A percentile compares a stretch with the other conserved stretches of the same genome.
Evolutionary conservation across 345 rosid genomes (phyloP).

Genomic region (Nasturtium officinale): DNA sequence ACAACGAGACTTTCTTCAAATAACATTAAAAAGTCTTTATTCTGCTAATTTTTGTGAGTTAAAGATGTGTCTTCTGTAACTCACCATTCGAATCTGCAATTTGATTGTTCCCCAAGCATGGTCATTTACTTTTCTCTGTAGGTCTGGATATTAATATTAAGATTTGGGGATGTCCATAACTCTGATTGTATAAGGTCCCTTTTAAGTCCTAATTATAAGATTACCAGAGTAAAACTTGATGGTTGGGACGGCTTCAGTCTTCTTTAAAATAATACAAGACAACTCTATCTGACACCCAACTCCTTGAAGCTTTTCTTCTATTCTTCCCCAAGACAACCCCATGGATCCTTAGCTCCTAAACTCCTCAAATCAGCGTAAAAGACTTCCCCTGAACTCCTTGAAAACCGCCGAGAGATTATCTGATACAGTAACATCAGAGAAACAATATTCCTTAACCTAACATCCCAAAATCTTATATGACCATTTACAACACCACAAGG

Average conservation of each 20-base stretch:
- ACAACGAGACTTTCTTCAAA: neutral
- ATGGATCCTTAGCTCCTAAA: constrained; percentile 51
- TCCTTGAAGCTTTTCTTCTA: constrained; percentile 86
- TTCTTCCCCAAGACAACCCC: constrained; percentile 75
- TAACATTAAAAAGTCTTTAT: neutral
- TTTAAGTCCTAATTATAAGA: too few relatives aligned
- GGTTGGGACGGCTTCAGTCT: neutral
- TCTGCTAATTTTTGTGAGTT: neutral
- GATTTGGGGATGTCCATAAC: neutral
- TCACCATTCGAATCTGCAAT: constrained; percentile 38
- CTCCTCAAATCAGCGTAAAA: constrained; percentile 68
- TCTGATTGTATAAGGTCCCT: neutral
- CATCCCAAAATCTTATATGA: constrained; percentile 74
- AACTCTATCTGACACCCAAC: constrained; percentile 73
- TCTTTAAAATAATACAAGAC: neutral
- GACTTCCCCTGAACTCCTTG: constrained; percentile 77
- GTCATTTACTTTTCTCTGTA: constrained; percentile 82
- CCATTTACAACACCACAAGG: constrained; percentile 79
- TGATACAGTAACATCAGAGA: constrained; percentile 75
- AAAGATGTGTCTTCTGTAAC: neutral
- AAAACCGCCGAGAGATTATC: constrained; percentile 66
- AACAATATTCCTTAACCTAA: constrained; percentile 92
- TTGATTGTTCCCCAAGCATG: constrained; percentile 70
- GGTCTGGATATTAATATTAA: constrained; percentile 31
- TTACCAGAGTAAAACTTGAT: too few relatives aligned